These are phyloP conservation scores for Trichoderma erinaceum DNA, from an alignment of 495 filamentous ascomycete species.

Conservation along the genomic window DNA sequence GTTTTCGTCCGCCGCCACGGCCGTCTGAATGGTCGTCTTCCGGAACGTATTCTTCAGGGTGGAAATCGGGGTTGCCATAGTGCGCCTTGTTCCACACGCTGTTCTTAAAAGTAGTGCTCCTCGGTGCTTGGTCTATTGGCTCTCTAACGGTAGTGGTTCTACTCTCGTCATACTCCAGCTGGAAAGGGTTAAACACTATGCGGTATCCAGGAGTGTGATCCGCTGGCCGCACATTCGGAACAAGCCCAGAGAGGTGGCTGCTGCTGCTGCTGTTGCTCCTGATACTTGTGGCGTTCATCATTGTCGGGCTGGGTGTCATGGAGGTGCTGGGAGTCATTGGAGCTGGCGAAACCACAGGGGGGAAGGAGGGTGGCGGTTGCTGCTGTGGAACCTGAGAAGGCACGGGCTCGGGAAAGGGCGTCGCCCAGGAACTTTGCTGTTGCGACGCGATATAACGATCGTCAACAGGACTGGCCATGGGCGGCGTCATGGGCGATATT, in stretches of 20 bases:
- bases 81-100: slow-evolving; percentile 77
- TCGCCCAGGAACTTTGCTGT: not conserved
- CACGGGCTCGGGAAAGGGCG: slow-evolving; percentile 26
- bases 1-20: not conserved
- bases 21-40: not conserved
- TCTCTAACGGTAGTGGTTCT: slow-evolving; percentile 34
- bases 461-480: not conserved
- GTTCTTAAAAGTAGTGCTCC: slow-evolving; percentile 46
- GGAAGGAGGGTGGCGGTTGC: slow-evolving; percentile 18
- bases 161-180: slow-evolving; percentile 31
- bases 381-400: slow-evolving; percentile 24
- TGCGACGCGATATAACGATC: not conserved
- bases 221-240: slow-evolving; percentile 26
- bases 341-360: slow-evolving; percentile 26
- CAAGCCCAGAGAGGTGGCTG: slow-evolving; percentile 35
- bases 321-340: slow-evolving; percentile 26
- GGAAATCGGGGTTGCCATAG: slow-evolving; percentile 78
- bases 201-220: not conserved
- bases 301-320: slow-evolving; percentile 30
- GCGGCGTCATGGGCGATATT: not conserved
- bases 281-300: not conserved
- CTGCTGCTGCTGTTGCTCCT: slow-evolving; percentile 28
- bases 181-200: slow-evolving; percentile 22
- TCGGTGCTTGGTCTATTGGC: slow-evolving; percentile 31
- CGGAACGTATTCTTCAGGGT: slow-evolving; percentile 53